Conservation (phyloP, 306 rosid genomes). For the Senna tora region DNA sequence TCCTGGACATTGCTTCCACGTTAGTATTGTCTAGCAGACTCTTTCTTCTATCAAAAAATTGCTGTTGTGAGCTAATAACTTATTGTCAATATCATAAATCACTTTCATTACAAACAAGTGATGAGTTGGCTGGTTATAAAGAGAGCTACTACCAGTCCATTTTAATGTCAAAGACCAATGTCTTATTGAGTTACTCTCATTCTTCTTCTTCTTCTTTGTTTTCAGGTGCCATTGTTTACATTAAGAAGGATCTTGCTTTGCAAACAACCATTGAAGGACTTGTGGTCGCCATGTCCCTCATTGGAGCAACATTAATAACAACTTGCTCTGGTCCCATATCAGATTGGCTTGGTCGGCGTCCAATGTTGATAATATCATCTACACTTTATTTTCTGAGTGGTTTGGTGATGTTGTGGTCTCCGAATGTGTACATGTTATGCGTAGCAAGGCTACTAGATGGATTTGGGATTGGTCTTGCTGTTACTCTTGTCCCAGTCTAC, state of each 20-base stretch:
- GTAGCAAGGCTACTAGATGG: constrained; percentile 62
- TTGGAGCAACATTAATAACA: constrained; percentile 60
- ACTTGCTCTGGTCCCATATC: constrained; percentile 62
- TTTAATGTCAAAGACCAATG: not conserved
- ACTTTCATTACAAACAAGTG: not conserved
- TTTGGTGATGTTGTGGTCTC: constrained; percentile 66
- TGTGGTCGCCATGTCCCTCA: constrained; percentile 65
- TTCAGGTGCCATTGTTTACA: constrained; percentile 48
- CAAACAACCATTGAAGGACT: constrained; percentile 55
- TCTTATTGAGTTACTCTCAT: not conserved
- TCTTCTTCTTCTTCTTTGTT: constrained; percentile 18
- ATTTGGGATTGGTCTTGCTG: constrained; percentile 70
- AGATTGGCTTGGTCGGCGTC: constrained; percentile 63
- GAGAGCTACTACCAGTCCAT: not conserved
- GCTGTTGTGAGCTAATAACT: not conserved
- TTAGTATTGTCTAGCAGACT: not conserved
- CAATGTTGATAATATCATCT: constrained; percentile 63
- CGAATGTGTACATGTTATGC: constrained; percentile 58
- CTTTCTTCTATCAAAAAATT: not conserved
- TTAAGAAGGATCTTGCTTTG: constrained; percentile 51
- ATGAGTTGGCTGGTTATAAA: not conserved
- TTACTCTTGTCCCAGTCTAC: constrained; percentile 62
- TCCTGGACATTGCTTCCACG: not conserved
- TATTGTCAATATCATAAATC: not conserved
- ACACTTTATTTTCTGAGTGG: constrained; percentile 56